Percentiles rank a stretch among this genome's conserved stretches.
Conservation (phyloP, 495 filamentous ascomycete species). For the Penicillium argentinense region DNA sequence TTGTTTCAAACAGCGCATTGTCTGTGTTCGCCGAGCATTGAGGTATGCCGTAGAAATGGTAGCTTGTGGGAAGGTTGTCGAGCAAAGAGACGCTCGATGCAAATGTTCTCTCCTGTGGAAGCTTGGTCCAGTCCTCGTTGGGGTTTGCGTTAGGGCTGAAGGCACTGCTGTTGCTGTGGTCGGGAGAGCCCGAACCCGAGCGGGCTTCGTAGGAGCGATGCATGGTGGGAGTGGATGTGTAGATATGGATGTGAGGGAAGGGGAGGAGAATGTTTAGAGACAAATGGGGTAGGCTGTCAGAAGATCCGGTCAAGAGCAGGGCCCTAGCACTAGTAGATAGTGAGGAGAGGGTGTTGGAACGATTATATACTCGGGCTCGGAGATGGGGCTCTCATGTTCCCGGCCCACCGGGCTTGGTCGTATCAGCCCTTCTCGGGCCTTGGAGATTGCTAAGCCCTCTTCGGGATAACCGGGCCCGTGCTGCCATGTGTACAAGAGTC, state of each 20-base stretch:
- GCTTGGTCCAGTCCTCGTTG: conserved; percentile 99
- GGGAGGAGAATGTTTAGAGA: not conserved
- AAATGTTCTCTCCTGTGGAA: no score
- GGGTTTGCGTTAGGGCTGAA: conserved; percentile 96
- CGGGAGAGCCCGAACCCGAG: conserved; percentile 55
- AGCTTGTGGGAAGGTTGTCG: no score
- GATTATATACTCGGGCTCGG: conserved; percentile 32
- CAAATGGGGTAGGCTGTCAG: conserved; percentile 1
- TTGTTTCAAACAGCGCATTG: no score
- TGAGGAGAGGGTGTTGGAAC: conserved; percentile 12
- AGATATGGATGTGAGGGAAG: no score
- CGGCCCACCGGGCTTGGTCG: conserved; percentile 34
- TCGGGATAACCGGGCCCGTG: conserved; percentile 37
- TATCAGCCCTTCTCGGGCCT: conserved; percentile 13
- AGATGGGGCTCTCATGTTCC: conserved; percentile 27
- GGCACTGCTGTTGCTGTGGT: conserved; percentile 84
- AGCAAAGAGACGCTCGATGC: no score
- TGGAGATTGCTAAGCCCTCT: conserved; percentile 36
- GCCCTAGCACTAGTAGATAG: conserved; percentile 1
- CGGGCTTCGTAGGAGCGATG: conserved; percentile 40
- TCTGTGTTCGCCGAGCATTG: no score
- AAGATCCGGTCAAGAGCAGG: no score
- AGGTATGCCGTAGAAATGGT: no score
- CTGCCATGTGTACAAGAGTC: conserved; percentile 16
- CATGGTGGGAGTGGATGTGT: conserved; percentile 20